A percentile compares a stretch with the other conserved stretches of the same genome.
phyloP scores from a whole-genome alignment of 768 basidiomycete species.

The Lactarius indigo region DNA sequence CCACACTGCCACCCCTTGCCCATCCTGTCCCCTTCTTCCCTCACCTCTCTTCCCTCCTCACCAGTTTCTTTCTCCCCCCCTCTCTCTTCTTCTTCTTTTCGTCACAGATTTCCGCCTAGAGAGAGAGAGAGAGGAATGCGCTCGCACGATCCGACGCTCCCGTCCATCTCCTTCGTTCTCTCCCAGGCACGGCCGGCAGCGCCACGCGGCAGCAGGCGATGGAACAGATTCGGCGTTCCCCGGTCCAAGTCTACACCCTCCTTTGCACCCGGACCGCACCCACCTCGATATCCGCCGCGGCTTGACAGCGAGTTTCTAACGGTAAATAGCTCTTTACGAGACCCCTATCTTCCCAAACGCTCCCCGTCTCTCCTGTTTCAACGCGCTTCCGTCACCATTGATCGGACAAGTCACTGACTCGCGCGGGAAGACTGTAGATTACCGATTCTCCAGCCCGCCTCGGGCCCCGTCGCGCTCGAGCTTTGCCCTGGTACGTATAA shows the following conservation, averaged over 20 bases:
- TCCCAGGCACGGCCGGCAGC: slow-evolving; percentile 7
- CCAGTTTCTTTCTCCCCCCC: not conserved
- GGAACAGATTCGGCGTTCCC: slow-evolving; percentile 3
- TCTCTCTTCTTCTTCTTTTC: not conserved
- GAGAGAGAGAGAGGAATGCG: slow-evolving; percentile 19
- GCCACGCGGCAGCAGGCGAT: not conserved
- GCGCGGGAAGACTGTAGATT: slow-evolving; percentile 25
- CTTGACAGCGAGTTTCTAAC: slow-evolving; percentile 23
- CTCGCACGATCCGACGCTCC: slow-evolving; percentile 19
- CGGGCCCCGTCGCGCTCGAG: slow-evolving; percentile 22
- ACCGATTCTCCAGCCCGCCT: slow-evolving; percentile 17
- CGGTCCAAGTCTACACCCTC: slow-evolving; percentile 16
- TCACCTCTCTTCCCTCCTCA: not conserved
- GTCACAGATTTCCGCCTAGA: not conserved
- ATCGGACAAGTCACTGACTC: not conserved
- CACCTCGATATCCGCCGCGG: slow-evolving; percentile 24
- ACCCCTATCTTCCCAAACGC: not conserved
- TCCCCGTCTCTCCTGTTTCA: not conserved
- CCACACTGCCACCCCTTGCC: not conserved
- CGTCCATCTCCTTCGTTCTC: slow-evolving; percentile 25
- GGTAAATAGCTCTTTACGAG: slow-evolving; percentile 7
- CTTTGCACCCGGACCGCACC: slow-evolving; percentile 17
- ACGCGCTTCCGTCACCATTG: not conserved
- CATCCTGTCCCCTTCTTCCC: not conserved
- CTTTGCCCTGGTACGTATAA: slow-evolving; percentile 24